These are phyloP conservation scores for Vigna angularis DNA, from an alignment of 306 rosid species.

Conservation along the genomic window DNA sequence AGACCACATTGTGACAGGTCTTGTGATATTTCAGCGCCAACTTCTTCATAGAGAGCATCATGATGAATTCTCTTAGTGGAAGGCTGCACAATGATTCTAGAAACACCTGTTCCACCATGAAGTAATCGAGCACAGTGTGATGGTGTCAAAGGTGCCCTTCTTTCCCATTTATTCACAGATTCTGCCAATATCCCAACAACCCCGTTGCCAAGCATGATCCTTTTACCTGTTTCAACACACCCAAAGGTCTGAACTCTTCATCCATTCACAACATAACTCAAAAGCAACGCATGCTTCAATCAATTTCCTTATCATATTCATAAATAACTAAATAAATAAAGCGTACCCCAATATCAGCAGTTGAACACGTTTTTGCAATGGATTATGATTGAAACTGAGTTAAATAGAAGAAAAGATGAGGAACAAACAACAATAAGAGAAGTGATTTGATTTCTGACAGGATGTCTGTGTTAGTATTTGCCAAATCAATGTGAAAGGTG, in stretches of 20 bases:
- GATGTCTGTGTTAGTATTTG: background rate
- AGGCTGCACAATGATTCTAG: slow-evolving; percentile 84
- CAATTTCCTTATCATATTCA: background rate
- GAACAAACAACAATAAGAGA: background rate
- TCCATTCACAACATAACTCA: slow-evolving; percentile 15
- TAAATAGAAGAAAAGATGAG: background rate
- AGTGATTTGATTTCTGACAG: background rate
- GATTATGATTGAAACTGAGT: background rate
- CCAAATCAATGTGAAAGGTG: background rate
- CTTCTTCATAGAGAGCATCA: slow-evolving; percentile 79
- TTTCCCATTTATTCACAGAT: slow-evolving; percentile 89
- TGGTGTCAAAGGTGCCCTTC: slow-evolving; percentile 89
- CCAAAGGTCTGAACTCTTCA: slow-evolving; percentile 1
- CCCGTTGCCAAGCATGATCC: slow-evolving; percentile 86
- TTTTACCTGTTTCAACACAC: background rate
- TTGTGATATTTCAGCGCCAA: slow-evolving; percentile 87
- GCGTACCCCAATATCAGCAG: background rate
- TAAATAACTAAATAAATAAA: background rate
- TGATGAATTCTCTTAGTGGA: slow-evolving; percentile 83
- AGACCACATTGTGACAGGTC: slow-evolving; percentile 90
- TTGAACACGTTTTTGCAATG: background rate
- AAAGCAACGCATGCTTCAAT: background rate
- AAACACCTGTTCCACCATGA: slow-evolving; percentile 68
- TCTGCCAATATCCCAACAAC: slow-evolving; percentile 86
- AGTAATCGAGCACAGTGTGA: slow-evolving; percentile 91